A percentile compares a stretch with the other conserved stretches of the same genome.
Conservation (phyloP, 2,329 filamentous ascomycete species). For the Pezicula radicicola region DNA sequence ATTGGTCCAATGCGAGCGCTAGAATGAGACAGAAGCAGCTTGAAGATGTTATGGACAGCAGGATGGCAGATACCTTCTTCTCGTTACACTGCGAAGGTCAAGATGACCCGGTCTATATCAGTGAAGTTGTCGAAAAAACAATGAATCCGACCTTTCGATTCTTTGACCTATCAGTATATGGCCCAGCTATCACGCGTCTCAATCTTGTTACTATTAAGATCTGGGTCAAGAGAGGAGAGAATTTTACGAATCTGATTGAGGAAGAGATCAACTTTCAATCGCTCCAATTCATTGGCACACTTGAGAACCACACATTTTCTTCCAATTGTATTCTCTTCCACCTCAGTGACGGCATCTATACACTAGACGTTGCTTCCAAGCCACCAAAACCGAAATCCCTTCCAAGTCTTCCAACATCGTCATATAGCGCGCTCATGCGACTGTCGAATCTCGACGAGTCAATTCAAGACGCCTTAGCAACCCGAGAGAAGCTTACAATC, state of each 20-base stretch:
- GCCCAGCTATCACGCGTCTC: conserved; percentile 61
- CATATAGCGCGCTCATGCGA: conserved; percentile 85
- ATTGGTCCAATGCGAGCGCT: conserved; percentile 59
- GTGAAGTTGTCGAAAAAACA: conserved; percentile 74
- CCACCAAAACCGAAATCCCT: conserved; percentile 46
- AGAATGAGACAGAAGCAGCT: conserved; percentile 68
- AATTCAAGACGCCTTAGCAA: conserved; percentile 83
- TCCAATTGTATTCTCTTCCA: conserved; percentile 83
- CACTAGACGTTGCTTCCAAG: conserved; percentile 60
- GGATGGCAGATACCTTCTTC: conserved; percentile 86
- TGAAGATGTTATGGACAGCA: conserved; percentile 66
- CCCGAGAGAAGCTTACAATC: conserved; percentile 68
- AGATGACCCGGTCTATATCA: conserved; percentile 81
- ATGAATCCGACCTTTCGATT: conserved; percentile 90
- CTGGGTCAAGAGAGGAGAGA: conserved; percentile 62
- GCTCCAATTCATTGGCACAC: conserved; percentile 74
- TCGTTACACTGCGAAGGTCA: conserved; percentile 69
- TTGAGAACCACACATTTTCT: conserved; percentile 70
- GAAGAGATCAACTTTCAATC: conserved; percentile 66
- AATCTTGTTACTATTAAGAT: conserved; percentile 66
- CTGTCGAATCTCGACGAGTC: conserved; percentile 86
- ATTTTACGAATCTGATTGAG: conserved; percentile 66
- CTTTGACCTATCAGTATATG: conserved; percentile 70
- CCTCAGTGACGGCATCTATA: conserved; percentile 83
- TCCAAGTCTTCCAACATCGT: conserved; percentile 60